phyloP scores from a whole-genome alignment of 805 yeast genomes.

The Wickerhamiella nectarea region DNA sequence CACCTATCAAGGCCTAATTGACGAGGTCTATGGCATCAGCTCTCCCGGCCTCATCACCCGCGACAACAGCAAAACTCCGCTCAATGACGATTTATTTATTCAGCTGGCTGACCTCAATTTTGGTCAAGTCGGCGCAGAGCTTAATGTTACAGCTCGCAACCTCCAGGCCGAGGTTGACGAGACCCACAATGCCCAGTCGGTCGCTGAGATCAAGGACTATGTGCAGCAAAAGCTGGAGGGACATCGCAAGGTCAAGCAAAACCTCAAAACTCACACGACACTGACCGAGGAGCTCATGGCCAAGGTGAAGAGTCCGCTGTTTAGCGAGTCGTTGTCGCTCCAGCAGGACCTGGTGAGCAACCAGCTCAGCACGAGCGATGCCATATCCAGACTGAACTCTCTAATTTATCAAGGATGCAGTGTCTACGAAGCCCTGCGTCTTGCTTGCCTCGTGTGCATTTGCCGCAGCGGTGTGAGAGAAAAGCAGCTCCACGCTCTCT shows the following conservation, averaged over 20 bases:
- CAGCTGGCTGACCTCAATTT: constrained; percentile 56
- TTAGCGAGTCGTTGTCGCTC: constrained; percentile 22
- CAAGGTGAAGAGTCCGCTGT: constrained; percentile 29
- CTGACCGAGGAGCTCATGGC: constrained; percentile 54
- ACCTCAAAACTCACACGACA: constrained; percentile 57
- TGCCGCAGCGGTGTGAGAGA: constrained; percentile 62
- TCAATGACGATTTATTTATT: constrained; percentile 15
- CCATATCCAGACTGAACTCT: constrained; percentile 32
- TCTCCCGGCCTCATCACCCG: constrained; percentile 24
- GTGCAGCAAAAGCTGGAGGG: constrained; percentile 50
- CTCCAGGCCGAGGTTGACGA: constrained; percentile 57
- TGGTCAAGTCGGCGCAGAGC: constrained; percentile 58
- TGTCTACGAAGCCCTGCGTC: constrained; percentile 34
- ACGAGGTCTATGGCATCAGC: constrained; percentile 46
- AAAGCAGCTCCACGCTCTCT: constrained; percentile 32
- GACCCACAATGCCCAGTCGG: constrained; percentile 41
- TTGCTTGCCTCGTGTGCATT: constrained; percentile 45
- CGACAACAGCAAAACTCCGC: constrained; percentile 7
- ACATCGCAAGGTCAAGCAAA: constrained; percentile 52
- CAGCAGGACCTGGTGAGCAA: constrained; percentile 53
- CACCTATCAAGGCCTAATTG: constrained; percentile 69
- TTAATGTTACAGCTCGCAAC: constrained; percentile 56
- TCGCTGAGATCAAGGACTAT: constrained; percentile 53
- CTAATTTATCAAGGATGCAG: constrained; percentile 37
- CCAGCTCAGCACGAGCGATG: constrained; percentile 30